phyloP scores from a whole-genome alignment of 805 yeast genomes.

The Kodamaea lidongshanica region DNA sequence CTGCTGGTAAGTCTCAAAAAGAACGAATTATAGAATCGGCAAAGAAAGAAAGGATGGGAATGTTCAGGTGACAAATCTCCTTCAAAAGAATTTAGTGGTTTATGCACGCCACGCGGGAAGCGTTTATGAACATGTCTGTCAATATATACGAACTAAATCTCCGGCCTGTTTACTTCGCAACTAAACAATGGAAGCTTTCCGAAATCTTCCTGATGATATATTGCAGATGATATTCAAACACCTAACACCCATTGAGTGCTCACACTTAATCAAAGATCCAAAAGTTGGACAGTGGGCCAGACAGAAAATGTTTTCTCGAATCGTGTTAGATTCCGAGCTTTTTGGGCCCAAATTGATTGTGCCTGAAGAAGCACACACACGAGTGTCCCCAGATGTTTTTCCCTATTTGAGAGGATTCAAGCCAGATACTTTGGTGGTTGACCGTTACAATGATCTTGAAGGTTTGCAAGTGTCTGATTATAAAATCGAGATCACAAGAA shows the following conservation, averaged over 20 bases:
- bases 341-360: constrained; percentile 2
- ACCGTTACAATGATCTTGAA: neutral
- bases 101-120: too few species aligned
- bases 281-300: neutral
- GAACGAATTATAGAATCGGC: too few species aligned
- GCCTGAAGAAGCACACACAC: neutral
- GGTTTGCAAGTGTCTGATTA: constrained; percentile 1
- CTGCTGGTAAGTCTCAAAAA: too few species aligned
- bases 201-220: too few species aligned
- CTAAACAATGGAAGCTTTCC: too few species aligned
- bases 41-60: too few species aligned
- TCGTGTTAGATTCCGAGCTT: constrained; percentile 1
- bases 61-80: too few species aligned
- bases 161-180: too few species aligned
- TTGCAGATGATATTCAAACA: constrained; percentile 1
- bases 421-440: constrained; percentile 1
- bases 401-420: constrained; percentile 2
- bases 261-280: neutral
- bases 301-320: constrained; percentile 2
- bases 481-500: too few species aligned
- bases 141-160: too few species aligned
- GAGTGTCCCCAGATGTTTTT: constrained; percentile 1
- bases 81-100: too few species aligned
- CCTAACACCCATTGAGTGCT: constrained; percentile 2
- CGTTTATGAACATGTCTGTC: too few species aligned